Evolutionary conservation across 1,284 basidiomycete genomes (phyloP).

Genomic region (Ustilago sp.): DNA sequence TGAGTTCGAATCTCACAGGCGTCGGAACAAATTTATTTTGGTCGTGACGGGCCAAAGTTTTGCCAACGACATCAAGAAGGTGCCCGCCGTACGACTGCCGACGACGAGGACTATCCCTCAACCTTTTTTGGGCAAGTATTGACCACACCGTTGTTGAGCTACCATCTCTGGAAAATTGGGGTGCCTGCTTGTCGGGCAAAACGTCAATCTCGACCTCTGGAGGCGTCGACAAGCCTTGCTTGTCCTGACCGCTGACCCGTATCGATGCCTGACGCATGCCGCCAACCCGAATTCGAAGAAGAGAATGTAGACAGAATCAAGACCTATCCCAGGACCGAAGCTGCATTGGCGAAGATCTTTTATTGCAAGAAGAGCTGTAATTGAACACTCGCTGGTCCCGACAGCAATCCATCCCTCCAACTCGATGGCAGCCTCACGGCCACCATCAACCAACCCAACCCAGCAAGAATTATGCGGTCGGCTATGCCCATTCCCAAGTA

Average conservation of each 20-base stretch:
- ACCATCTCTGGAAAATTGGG: slow-evolving; percentile 7
- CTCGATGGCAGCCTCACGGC: neutral
- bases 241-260: slow-evolving; percentile 5
- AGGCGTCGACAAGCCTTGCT: slow-evolving; percentile 2
- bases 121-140: slow-evolving; percentile 12
- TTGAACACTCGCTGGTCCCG: slow-evolving; percentile 13
- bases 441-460: too few relatives aligned
- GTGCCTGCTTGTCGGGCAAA: slow-evolving; percentile 2
- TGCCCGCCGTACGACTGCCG: neutral
- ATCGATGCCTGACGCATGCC: neutral
- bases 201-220: slow-evolving; percentile 3
- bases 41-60: slow-evolving; percentile 17
- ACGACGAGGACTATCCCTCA: slow-evolving; percentile 19
- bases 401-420: neutral
- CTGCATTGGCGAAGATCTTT: slow-evolving; percentile 22
- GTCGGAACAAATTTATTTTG: slow-evolving; percentile 25
- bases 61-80: slow-evolving; percentile 19
- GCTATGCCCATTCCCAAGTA: too few relatives aligned
- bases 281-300: neutral
- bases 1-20: slow-evolving; percentile 60
- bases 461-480: too few relatives aligned
- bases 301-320: neutral
- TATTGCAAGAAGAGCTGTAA: slow-evolving; percentile 8
- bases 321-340: slow-evolving; percentile 10
- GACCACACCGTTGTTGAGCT: slow-evolving; percentile 3